Percentiles rank a stretch among this genome's conserved stretches.
Conservation (phyloP, 164 flowering plant species). For the Malania oleifera region DNA sequence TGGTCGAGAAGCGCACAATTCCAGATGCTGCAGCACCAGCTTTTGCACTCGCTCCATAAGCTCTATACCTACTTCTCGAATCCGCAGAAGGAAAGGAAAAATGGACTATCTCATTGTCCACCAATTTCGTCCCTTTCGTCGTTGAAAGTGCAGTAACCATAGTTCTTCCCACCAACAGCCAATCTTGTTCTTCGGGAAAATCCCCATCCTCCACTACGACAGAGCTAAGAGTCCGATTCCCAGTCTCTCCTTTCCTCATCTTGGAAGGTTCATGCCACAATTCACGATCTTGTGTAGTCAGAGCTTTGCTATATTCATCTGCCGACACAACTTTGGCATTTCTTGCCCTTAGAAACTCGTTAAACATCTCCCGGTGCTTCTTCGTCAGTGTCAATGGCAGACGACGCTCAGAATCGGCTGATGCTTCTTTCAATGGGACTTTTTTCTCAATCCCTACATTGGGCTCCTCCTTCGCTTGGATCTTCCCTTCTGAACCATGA, state of each 20-base stretch:
- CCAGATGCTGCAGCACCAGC: constrained; percentile 24
- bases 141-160: constrained; percentile 51
- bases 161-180: constrained; percentile 66
- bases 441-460: constrained; percentile 1
- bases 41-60: constrained; percentile 13
- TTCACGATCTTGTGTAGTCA: not conserved
- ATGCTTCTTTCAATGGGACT: constrained; percentile 1
- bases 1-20: constrained; percentile 73
- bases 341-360: not conserved
- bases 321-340: too few relatives aligned
- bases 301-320: not conserved
- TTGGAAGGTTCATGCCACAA: constrained; percentile 10
- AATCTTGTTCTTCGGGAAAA: constrained; percentile 57
- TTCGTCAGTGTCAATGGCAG: constrained; percentile 10
- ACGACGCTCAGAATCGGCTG: constrained; percentile 1
- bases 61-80: not conserved
- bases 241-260: constrained; percentile 10
- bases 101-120: constrained; percentile 63
- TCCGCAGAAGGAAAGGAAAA: constrained; percentile 37
- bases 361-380: not conserved
- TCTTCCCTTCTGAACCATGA: not conserved
- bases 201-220: constrained; percentile 53
- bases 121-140: constrained; percentile 50
- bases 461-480: constrained; percentile 16
- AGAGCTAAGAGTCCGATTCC: constrained; percentile 13